These are phyloP conservation scores for Halteria grandinella DNA, from an alignment of 73 alveolate genomes.

Conservation along the genomic window DNA sequence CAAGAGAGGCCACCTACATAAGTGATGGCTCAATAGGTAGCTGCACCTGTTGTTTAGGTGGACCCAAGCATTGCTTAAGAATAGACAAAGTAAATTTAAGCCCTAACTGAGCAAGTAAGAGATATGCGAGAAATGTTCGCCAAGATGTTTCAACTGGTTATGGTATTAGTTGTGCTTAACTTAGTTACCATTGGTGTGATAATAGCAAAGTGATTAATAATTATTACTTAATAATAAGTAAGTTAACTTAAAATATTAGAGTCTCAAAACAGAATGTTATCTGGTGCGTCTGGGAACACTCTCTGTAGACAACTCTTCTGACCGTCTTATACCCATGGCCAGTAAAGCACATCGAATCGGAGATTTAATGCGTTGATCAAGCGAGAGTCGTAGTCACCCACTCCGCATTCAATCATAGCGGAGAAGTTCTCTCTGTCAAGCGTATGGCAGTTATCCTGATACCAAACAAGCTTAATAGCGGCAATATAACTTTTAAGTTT, in stretches of 20 bases:
- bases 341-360: neutral
- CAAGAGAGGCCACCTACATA: neutral
- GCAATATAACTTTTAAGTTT: slow-evolving; percentile 3
- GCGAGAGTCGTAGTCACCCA: slow-evolving; percentile 23
- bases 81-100: neutral
- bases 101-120: neutral
- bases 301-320: neutral
- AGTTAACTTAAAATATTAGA: too few relatives aligned
- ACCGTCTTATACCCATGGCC: slow-evolving; percentile 26
- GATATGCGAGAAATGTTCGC: neutral
- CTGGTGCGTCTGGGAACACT: slow-evolving; percentile 38
- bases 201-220: neutral
- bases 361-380: slow-evolving; percentile 14
- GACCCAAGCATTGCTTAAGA: neutral
- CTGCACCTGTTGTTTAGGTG: neutral
- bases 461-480: slow-evolving; percentile 28
- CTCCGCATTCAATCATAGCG: slow-evolving; percentile 47
- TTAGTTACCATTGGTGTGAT: neutral
- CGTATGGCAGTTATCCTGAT: slow-evolving; percentile 42
- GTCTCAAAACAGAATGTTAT: neutral
- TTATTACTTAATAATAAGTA: too few relatives aligned
- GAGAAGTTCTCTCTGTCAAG: slow-evolving; percentile 38
- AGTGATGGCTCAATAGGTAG: neutral
- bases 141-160: neutral
- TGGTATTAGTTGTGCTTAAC: neutral